A percentile compares a stretch with the other conserved stretches of the same genome.
Evolutionary conservation across 2,329 filamentous ascomycete genomes (phyloP).

Genomic region (Xylaria sp.): DNA sequence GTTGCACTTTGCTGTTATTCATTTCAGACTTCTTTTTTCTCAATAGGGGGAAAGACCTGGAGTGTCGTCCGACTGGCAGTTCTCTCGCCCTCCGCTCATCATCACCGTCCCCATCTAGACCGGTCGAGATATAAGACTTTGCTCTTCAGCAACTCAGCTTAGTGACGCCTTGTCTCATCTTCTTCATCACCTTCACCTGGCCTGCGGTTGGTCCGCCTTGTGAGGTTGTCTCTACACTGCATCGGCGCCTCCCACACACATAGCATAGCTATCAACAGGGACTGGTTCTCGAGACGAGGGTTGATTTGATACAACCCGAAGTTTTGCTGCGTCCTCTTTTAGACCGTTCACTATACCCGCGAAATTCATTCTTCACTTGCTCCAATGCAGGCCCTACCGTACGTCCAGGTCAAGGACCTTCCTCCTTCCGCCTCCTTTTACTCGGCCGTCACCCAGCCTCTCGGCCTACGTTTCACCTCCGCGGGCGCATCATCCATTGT

Average conservation of each 20-base stretch:
- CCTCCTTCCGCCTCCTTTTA: slow-evolving; percentile 86
- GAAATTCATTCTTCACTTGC: slow-evolving; percentile 32
- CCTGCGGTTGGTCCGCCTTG: slow-evolving; percentile 37
- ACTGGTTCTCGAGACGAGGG: slow-evolving; percentile 18
- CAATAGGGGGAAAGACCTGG: not conserved
- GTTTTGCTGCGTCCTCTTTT: not conserved
- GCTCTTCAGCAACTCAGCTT: not conserved
- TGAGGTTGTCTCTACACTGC: slow-evolving; percentile 34
- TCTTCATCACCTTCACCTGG: slow-evolving; percentile 5
- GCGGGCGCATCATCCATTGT: slow-evolving; percentile 54
- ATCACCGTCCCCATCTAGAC: not conserved
- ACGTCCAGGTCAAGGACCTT: slow-evolving; percentile 77
- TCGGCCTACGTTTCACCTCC: slow-evolving; percentile 77
- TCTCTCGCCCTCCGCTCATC: not conserved
- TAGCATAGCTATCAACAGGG: slow-evolving; percentile 13
- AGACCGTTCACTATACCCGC: slow-evolving; percentile 10
- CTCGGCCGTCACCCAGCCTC: slow-evolving; percentile 78
- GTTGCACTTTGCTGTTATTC: slow-evolving; percentile 17
- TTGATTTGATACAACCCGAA: slow-evolving; percentile 18
- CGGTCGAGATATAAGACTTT: not conserved
- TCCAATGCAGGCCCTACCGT: slow-evolving; percentile 57
- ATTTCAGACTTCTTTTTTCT: slow-evolving; percentile 12
- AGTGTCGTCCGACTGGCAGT: not conserved
- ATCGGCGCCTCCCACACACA: slow-evolving; percentile 18
- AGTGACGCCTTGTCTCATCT: slow-evolving; percentile 16